These are phyloP conservation scores for Neoascochyta sp. DNA, from an alignment of 2,329 filamentous ascomycete species.

Conservation along the genomic window DNA sequence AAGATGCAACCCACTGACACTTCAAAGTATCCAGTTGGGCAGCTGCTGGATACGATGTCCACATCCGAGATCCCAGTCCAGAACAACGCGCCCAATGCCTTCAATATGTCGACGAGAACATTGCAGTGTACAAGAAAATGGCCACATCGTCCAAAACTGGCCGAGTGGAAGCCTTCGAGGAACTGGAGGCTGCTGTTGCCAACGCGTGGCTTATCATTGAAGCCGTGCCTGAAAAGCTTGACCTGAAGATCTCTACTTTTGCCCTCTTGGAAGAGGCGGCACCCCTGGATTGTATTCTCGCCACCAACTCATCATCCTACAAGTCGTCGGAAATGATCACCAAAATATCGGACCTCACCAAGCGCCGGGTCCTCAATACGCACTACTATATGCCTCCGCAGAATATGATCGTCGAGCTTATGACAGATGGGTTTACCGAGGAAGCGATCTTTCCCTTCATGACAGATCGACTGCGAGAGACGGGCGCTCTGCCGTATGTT, in stretches of 20 bases:
- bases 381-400: slow-evolving; percentile 51
- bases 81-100: slow-evolving; percentile 36
- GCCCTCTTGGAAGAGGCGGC: slow-evolving; percentile 45
- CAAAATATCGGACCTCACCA: slow-evolving; percentile 40
- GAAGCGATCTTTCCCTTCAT: slow-evolving; percentile 47
- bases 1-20: not conserved
- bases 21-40: slow-evolving; percentile 30
- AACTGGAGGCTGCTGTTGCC: slow-evolving; percentile 41
- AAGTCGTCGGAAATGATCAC: slow-evolving; percentile 50
- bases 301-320: slow-evolving; percentile 53
- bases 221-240: slow-evolving; percentile 50
- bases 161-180: slow-evolving; percentile 21
- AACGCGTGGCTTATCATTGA: slow-evolving; percentile 55
- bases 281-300: slow-evolving; percentile 48
- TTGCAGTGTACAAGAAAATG: slow-evolving; percentile 6
- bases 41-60: slow-evolving; percentile 44
- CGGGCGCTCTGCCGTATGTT: slow-evolving; percentile 42
- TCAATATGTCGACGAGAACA: slow-evolving; percentile 41
- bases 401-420: slow-evolving; percentile 50
- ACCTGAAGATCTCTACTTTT: slow-evolving; percentile 50
- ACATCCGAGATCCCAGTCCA: slow-evolving; percentile 43
- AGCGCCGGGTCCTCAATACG: slow-evolving; percentile 40
- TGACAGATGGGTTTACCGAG: slow-evolving; percentile 50
- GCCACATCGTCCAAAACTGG: slow-evolving; percentile 1
- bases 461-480: slow-evolving; percentile 39